Evolutionary conservation across 75 land plant species (phyloP).

Genomic region (Cryptomeria japonica): DNA sequence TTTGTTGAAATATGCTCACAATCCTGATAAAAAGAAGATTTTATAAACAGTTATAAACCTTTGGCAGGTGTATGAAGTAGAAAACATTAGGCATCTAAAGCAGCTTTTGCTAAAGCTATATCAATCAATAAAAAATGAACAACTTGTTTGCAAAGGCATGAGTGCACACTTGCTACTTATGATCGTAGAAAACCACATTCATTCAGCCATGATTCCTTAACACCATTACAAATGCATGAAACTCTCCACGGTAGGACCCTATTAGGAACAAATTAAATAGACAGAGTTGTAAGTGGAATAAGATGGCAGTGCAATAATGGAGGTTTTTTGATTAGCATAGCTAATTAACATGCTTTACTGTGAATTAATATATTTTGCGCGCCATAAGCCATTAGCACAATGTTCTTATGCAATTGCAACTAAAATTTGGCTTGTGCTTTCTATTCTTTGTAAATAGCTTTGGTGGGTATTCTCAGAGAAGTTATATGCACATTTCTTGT

Average conservation of each 20-base stretch:
- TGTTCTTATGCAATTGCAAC: neutral
- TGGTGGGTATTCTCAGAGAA: neutral
- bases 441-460: neutral
- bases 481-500: neutral
- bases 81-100: neutral
- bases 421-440: neutral
- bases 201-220: neutral
- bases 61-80: neutral
- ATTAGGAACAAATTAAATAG: neutral
- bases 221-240: neutral
- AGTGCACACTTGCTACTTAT: neutral
- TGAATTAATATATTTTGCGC: neutral
- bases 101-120: slow-evolving; percentile 1
- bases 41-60: neutral
- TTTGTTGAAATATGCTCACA: neutral
- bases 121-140: neutral
- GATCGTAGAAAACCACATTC: neutral
- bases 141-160: neutral
- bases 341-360: neutral
- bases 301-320: neutral
- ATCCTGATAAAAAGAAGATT: neutral
- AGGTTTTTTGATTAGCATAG: neutral
- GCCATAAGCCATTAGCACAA: neutral
- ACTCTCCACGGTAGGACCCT: neutral
- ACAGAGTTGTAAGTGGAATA: neutral